These are phyloP conservation scores for Botrytis fragariae DNA, from an alignment of 2,329 filamentous ascomycete genomes.

Conservation along the genomic window DNA sequence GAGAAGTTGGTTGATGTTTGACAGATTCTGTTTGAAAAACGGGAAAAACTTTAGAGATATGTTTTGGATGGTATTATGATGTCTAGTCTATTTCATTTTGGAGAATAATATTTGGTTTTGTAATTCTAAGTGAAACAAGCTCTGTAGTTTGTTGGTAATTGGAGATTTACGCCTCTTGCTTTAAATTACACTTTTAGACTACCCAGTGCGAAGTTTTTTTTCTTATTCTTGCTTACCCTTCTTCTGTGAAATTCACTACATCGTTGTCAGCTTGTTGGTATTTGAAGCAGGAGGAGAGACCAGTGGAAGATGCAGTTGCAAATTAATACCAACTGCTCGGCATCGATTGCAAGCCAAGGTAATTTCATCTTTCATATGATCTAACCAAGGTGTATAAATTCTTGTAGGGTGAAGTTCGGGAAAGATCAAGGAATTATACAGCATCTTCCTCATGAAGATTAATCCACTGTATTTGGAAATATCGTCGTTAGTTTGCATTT, in stretches of 20 bases:
- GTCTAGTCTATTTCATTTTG: too few species aligned
- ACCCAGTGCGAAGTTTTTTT: not conserved
- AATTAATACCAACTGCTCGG: not conserved
- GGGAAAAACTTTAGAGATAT: not conserved
- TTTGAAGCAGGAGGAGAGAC: not conserved
- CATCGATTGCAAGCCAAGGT: not conserved
- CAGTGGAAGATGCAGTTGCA: not conserved
- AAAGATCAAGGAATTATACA: not conserved
- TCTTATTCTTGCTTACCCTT: not conserved
- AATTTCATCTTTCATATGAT: not conserved
- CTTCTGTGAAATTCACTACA: not conserved
- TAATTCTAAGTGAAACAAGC: not conserved
- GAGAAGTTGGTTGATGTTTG: constrained; percentile 33
- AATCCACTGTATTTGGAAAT: not conserved
- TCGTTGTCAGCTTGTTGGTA: not conserved
- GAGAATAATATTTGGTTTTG: not conserved
- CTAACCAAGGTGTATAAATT: not conserved
- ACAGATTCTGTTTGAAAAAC: not conserved
- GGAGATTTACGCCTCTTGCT: not conserved
- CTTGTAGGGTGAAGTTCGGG: not conserved
- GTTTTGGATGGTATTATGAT: not conserved
- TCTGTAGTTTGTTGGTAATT: too few species aligned
- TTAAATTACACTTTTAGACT: not conserved
- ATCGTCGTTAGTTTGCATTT: not conserved
- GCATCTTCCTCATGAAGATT: not conserved